Percentiles rank a stretch among this genome's conserved stretches.
These are phyloP conservation scores for Phytophthora litchii DNA, from an alignment of 352 stramenopile species.

Conservation along the genomic window DNA sequence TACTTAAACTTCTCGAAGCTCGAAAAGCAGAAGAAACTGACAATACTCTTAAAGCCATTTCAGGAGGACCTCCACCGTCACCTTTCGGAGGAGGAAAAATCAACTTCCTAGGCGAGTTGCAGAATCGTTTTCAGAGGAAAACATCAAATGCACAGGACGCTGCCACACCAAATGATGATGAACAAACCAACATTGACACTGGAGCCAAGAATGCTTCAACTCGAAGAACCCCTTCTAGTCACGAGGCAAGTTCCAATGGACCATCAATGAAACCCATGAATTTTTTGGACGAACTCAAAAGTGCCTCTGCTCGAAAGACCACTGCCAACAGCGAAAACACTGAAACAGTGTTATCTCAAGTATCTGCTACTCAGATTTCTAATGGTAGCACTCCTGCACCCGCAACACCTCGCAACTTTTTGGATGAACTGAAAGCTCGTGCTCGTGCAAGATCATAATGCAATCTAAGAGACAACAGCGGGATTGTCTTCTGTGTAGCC, in stretches of 20 bases:
- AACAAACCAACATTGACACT: background rate
- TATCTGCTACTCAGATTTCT: background rate
- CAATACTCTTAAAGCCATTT: slow-evolving; percentile 5
- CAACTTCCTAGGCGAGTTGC: slow-evolving; percentile 51
- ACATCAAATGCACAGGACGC: background rate
- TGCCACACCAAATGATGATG: background rate
- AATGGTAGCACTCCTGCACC: background rate
- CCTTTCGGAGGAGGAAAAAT: slow-evolving; percentile 20
- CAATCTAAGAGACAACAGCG: no score
- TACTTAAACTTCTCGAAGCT: slow-evolving; percentile 51
- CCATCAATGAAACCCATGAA: slow-evolving; percentile 14
- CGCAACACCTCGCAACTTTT: slow-evolving; percentile 25
- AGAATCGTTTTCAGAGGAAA: slow-evolving; percentile 34
- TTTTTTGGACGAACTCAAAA: slow-evolving; percentile 65
- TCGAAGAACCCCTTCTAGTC: slow-evolving; percentile 18
- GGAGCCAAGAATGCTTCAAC: background rate
- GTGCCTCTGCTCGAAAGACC: slow-evolving; percentile 15
- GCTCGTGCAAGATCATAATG: slow-evolving; percentile 11
- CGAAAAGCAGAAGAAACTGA: slow-evolving; percentile 26
- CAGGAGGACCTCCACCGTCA: slow-evolving; percentile 14
- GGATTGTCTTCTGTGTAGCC: no score
- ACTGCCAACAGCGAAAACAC: background rate
- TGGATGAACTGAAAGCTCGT: slow-evolving; percentile 48
- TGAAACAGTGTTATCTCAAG: background rate
- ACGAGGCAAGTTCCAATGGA: background rate